A percentile compares a stretch with the other conserved stretches of the same genome.
Conservation (phyloP, 371 early-diverging fungal genomes). For the Parasitella parasitica region DNA sequence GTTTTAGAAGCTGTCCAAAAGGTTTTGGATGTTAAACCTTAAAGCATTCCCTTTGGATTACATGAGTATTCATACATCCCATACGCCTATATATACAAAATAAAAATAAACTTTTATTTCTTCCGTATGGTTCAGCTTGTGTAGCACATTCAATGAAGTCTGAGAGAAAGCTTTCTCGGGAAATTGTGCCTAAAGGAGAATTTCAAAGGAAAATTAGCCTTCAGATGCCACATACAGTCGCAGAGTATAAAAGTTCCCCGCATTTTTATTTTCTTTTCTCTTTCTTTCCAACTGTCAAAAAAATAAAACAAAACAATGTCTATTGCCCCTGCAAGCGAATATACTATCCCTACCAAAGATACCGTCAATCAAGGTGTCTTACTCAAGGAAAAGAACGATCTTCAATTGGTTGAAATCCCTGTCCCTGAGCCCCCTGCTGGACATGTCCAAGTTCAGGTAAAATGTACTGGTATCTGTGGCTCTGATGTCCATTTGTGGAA, state of each 20-base stretch:
- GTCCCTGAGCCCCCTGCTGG: conserved; percentile 32
- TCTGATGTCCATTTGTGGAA: conserved; percentile 47
- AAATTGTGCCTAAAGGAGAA: neutral
- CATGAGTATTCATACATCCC: neutral
- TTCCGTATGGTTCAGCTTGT: neutral
- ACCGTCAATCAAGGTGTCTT: conserved; percentile 35
- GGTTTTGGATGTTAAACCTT: conserved; percentile 41
- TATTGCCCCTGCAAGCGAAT: conserved; percentile 15
- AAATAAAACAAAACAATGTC: conserved; percentile 7
- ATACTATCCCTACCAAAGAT: conserved; percentile 21
- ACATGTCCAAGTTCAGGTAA: conserved; percentile 41
- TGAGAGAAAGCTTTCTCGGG: neutral
- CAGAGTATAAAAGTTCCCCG: neutral
- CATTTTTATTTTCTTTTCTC: conserved; percentile 1
- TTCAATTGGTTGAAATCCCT: conserved; percentile 39
- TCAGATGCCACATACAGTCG: neutral
- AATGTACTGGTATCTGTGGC: conserved; percentile 47
- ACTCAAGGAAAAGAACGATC: conserved; percentile 37
- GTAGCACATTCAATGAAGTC: neutral
- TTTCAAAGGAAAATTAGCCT: neutral
- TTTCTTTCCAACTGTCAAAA: neutral
- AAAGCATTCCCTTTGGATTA: neutral
- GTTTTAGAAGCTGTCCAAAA: conserved; percentile 71
- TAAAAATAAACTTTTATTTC: neutral
- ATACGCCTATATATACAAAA: neutral